A percentile compares a stretch with the other conserved stretches of the same genome.
Conservation (phyloP, 2,329 filamentous ascomycete species). For the Beauveria sp. region DNA sequence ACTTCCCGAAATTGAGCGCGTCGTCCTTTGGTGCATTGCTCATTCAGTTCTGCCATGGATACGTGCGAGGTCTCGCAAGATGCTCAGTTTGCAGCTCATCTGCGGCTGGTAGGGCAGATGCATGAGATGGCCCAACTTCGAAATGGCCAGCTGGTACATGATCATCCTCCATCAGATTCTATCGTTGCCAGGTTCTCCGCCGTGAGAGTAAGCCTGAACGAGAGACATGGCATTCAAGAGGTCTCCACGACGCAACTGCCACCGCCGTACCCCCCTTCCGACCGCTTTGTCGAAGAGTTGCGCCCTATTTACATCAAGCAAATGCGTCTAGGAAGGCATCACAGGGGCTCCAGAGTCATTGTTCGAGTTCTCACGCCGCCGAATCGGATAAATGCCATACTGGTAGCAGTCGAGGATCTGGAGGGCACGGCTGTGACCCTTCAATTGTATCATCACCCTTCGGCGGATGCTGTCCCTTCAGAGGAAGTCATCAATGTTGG, state of each 20-base stretch:
- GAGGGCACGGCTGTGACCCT: slow-evolving; percentile 26
- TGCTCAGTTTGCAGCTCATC: neutral
- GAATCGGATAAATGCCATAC: slow-evolving; percentile 14
- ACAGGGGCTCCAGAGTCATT: slow-evolving; percentile 14
- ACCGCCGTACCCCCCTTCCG: neutral
- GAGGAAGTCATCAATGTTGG: slow-evolving; percentile 27
- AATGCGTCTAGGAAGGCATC: neutral
- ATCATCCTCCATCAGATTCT: neutral
- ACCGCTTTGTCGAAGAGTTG: neutral
- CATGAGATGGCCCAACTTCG: neutral
- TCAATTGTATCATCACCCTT: slow-evolving; percentile 35
- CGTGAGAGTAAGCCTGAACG: neutral
- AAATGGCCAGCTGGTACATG: neutral
- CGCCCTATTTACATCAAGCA: neutral
- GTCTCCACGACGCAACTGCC: neutral
- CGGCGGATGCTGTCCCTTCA: slow-evolving; percentile 25
- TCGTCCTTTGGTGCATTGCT: too few relatives aligned
- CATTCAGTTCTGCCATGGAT: neutral
- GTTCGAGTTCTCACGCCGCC: slow-evolving; percentile 18
- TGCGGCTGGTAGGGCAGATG: neutral
- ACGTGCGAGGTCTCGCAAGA: neutral
- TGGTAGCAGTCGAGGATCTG: slow-evolving; percentile 33
- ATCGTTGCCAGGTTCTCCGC: neutral
- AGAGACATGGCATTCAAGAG: neutral
- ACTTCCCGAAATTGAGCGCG: too few relatives aligned